Evolutionary conservation across 768 basidiomycete species (phyloP), one percentile per base, ranked within the genome.

Genomic region (Mycena vitilis): DNA sequence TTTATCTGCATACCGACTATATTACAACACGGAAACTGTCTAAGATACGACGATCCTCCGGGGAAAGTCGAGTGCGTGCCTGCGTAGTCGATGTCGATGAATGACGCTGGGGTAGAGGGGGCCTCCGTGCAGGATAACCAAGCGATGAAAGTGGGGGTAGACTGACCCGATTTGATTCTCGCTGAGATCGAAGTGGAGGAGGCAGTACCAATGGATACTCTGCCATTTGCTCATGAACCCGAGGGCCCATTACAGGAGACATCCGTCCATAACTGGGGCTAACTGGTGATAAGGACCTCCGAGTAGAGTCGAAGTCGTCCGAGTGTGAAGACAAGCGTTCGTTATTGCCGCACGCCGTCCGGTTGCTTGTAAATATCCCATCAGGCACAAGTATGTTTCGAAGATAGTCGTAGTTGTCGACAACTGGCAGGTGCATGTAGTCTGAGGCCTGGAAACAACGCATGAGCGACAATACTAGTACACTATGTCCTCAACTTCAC

Each of bases 361-460:
- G 92, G 74, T 88, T 91, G 68, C 91, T 92, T 49, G 87, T 82
- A 75, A 91, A 94, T n/a, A 94, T 80, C 4, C 91, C 90, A 63
- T 86, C 85, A 5, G 92, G 92, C 36, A 92, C 88, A 22, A 84
- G 85, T 63, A 95, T 82, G 67, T 80, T 83, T 63, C 89, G 87
- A 65, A 95, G 85, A 75, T 92, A 90, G 40, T 92, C 88, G 71
- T 93, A 94, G 73, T 87, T 85, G 66, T 93, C 91, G 57, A 94
- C 83, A 37, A 91, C 87, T 20, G 93, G 93, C 34, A 95, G 83
- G 42, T 85, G 85, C 11, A 83, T 81, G 73, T 91, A 92, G 75
- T 93, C 91, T 69, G 87, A 86, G 15, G 87, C 89, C 91, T 93
- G 40, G 8, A 18, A 61, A 23, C 6, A 9, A 18, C 37, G 2